Evolutionary conservation across 2,329 filamentous ascomycete species (phyloP), one percentile per base, ranked within the genome.

Genomic region (Ophiostoma populinum): DNA sequence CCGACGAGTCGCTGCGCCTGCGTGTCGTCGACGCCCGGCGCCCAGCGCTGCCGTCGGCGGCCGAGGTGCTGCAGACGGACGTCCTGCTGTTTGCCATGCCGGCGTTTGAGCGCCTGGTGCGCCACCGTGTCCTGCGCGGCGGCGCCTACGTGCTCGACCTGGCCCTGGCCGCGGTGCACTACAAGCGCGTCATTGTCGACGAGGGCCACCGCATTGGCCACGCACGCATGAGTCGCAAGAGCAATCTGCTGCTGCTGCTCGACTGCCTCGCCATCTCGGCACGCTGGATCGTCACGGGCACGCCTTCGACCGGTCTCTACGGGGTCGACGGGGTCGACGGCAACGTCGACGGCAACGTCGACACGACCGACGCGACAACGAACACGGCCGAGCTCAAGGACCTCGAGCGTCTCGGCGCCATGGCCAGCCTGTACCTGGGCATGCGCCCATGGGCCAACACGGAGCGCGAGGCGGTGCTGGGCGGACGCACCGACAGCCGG

Each of bases 211-310:
- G 70, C 40, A 75, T 93, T 39, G 81, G 82, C 0, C 77, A 80
- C 24, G 69, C 68, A 1, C 65, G 55, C 3, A 52, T 55, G 6
- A 58, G 59, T 8, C 61, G 59, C 34, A 70, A 63, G 44, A 82
- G 72, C 29, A 61, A 66, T 26, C 47, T 73, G 5, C 56, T 70
- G 15, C 49, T 58, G 3, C 59, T 63, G 2, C 51, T 75, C 2
- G 63, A 74, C 13, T 51, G 51, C 10, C 51, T 78, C n/a, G 56
- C 64, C 9, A 58, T 83, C 12, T 75, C 83, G 31, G 70, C 81
- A 13, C 71, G 80, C 8, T 94, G 87, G 87, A 72, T 92, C 4
- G 78, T 93, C 1, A 92, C 81, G 1, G 87, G 87, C 37, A 95
- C 87, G 0, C 87, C 87, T 3, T 83, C 85, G 1, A 76, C 75